A percentile compares a stretch with the other conserved stretches of the same genome.
These are phyloP conservation scores for Ehretia macrophylla DNA, from an alignment of 257 asterid genomes.

Conservation along the genomic window DNA sequence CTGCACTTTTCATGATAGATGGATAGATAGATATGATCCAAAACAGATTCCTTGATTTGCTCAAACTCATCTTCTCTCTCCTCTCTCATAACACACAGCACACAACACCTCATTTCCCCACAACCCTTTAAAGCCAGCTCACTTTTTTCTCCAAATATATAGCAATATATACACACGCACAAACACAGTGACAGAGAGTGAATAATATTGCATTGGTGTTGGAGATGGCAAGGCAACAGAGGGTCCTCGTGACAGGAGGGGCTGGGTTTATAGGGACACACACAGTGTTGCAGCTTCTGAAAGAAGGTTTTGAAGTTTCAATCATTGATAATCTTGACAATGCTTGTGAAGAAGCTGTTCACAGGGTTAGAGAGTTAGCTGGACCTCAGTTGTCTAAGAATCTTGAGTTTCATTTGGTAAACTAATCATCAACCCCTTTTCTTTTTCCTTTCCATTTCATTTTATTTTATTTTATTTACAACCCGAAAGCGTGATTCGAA, in stretches of 20 bases:
- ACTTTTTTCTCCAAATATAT: not conserved
- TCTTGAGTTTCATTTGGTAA: slow-evolving; percentile 73
- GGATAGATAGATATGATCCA: not conserved
- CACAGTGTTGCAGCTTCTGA: slow-evolving; percentile 72
- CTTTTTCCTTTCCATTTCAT: too few species aligned
- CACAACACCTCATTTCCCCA: not conserved
- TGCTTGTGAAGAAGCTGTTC: slow-evolving; percentile 70
- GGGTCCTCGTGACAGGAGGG: slow-evolving; percentile 84
- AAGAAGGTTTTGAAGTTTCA: slow-evolving; percentile 68
- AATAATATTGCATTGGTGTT: slow-evolving; percentile 5
- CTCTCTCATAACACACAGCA: slow-evolving; percentile 16
- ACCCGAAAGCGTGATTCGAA: too few species aligned
- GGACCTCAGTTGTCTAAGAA: slow-evolving; percentile 61
- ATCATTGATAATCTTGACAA: slow-evolving; percentile 80
- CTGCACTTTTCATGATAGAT: not conserved
- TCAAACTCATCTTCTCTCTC: slow-evolving; percentile 12
- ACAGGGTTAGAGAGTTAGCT: slow-evolving; percentile 45
- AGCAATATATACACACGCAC: not conserved
- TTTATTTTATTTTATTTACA: too few species aligned
- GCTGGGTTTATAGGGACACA: slow-evolving; percentile 98
- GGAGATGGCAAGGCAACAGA: slow-evolving; percentile 16
- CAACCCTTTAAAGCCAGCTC: too few species aligned
- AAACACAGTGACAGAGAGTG: not conserved
- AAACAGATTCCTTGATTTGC: slow-evolving; percentile 27
- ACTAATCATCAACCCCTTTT: too few species aligned